phyloP scores from a whole-genome alignment of 2,329 filamentous ascomycete genomes.

The Calonectria fujianensis region DNA sequence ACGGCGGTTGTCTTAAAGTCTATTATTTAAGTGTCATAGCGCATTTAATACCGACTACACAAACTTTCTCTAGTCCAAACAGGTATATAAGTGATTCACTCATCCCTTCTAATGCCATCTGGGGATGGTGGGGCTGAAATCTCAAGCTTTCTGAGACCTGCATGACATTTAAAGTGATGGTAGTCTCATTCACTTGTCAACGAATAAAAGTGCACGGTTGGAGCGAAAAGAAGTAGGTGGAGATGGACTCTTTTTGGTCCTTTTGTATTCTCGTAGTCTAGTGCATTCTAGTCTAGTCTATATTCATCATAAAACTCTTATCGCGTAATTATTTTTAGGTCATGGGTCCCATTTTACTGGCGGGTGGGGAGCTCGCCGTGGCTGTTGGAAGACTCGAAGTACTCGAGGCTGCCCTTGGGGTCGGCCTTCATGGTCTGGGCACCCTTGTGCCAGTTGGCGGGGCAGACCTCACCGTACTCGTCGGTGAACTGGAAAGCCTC shows the following conservation, averaged over 20 bases:
- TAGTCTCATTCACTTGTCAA: not conserved
- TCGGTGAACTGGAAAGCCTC: slow-evolving; percentile 89
- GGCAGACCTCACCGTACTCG: slow-evolving; percentile 86
- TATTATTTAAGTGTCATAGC: no score
- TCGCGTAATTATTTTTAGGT: not conserved
- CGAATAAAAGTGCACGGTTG: not conserved
- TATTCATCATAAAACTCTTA: slow-evolving; percentile 12
- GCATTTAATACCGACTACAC: no score
- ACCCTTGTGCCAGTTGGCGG: slow-evolving; percentile 70
- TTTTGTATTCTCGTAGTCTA: slow-evolving; percentile 23
- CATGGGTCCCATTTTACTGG: slow-evolving; percentile 21
- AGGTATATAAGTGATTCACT: no score
- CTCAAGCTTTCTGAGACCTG: not conserved
- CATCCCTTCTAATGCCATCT: no score
- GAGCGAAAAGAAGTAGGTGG: not conserved
- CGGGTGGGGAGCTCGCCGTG: slow-evolving; percentile 21
- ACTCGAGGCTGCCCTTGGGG: slow-evolving; percentile 70
- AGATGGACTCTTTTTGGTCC: not conserved
- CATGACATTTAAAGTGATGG: not conserved
- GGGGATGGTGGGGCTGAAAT: not conserved
- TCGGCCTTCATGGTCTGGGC: slow-evolving; percentile 71
- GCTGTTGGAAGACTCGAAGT: slow-evolving; percentile 59
- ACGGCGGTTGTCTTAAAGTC: no score
- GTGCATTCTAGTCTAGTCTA: slow-evolving; percentile 22
- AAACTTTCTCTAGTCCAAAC: no score